Conservation (phyloP, 352 stramenopile species). For the Chrysophaeum taylorii region DNA sequence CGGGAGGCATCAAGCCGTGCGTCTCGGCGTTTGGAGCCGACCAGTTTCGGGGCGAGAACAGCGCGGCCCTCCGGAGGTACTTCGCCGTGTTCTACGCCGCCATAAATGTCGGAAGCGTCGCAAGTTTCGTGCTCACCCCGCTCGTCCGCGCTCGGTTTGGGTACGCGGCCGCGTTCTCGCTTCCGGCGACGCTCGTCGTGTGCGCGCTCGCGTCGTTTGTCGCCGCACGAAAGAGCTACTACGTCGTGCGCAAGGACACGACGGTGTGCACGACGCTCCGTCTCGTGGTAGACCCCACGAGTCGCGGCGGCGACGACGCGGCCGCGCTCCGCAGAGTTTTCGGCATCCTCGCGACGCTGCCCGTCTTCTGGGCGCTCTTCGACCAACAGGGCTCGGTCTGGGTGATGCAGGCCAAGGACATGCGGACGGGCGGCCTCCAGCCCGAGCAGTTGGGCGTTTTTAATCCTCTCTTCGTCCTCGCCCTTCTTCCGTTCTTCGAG, state of each 20-base stretch:
- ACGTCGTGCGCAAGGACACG: constrained; percentile 20
- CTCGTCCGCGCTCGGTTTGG: constrained; percentile 30
- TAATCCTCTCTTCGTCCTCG: constrained; percentile 40
- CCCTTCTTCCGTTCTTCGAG: constrained; percentile 46
- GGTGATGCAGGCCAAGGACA: constrained; percentile 41
- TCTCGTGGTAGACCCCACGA: neutral
- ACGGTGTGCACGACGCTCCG: neutral
- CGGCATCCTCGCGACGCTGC: constrained; percentile 30
- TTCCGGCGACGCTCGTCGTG: constrained; percentile 36
- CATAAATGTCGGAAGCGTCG: constrained; percentile 44
- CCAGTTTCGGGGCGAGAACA: constrained; percentile 35
- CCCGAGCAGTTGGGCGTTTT: constrained; percentile 40
- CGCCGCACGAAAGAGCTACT: constrained; percentile 30
- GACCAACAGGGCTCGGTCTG: constrained; percentile 45
- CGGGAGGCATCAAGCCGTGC: constrained; percentile 61
- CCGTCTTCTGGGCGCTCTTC: constrained; percentile 47
- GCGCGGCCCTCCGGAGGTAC: constrained; percentile 31
- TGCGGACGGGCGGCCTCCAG: constrained; percentile 30
- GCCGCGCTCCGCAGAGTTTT: constrained; percentile 11
- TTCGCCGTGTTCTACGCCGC: constrained; percentile 48
- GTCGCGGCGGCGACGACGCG: too few species aligned
- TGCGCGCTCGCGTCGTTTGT: constrained; percentile 33
- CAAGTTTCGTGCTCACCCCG: constrained; percentile 35
- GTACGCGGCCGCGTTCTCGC: constrained; percentile 37
- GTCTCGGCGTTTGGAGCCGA: constrained; percentile 59